phyloP scores from a whole-genome alignment of 805 yeast species.

The Pichia paraexigua region DNA sequence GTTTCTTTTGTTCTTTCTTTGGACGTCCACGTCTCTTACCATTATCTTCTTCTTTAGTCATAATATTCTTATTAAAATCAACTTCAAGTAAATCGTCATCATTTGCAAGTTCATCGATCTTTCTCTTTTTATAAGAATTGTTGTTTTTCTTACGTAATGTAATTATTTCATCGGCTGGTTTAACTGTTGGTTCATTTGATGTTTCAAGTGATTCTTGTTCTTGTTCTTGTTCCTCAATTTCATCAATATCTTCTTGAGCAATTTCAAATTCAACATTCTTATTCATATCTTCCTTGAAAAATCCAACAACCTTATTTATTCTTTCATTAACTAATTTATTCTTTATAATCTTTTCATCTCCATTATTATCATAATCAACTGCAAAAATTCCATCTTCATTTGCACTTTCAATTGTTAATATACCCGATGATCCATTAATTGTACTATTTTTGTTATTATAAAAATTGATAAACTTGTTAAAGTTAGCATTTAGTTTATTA shows the following conservation, averaged over 20 bases:
- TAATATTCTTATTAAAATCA: slow-evolving; percentile 22
- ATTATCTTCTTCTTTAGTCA: slow-evolving; percentile 8
- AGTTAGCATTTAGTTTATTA: slow-evolving; percentile 17
- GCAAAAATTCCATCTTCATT: slow-evolving; percentile 13
- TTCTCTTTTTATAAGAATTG: slow-evolving; percentile 1
- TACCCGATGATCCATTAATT: neutral
- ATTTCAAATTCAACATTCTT: slow-evolving; percentile 13
- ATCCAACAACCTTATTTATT: slow-evolving; percentile 11
- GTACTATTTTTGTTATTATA: slow-evolving; percentile 1
- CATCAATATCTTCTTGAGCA: slow-evolving; percentile 15
- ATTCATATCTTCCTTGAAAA: slow-evolving; percentile 11
- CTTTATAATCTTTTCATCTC: slow-evolving; percentile 10
- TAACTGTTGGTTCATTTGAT: slow-evolving; percentile 8
- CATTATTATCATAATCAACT: slow-evolving; percentile 15
- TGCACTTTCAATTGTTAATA: neutral
- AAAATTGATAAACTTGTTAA: slow-evolving; percentile 11
- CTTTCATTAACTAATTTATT: slow-evolving; percentile 13
- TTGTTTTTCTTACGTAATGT: slow-evolving; percentile 21
- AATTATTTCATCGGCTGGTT: slow-evolving; percentile 22
- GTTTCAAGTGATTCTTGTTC: slow-evolving; percentile 9
- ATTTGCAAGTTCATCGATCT: slow-evolving; percentile 16
- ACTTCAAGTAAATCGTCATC: slow-evolving; percentile 23
- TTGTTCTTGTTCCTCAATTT: slow-evolving; percentile 3
- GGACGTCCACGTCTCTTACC: slow-evolving; percentile 12
- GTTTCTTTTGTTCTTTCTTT: slow-evolving; percentile 25